Evolutionary conservation across 495 filamentous ascomycete species (phyloP), one percentile per base, ranked within the genome.

Genomic region (Penicillium salamii): DNA sequence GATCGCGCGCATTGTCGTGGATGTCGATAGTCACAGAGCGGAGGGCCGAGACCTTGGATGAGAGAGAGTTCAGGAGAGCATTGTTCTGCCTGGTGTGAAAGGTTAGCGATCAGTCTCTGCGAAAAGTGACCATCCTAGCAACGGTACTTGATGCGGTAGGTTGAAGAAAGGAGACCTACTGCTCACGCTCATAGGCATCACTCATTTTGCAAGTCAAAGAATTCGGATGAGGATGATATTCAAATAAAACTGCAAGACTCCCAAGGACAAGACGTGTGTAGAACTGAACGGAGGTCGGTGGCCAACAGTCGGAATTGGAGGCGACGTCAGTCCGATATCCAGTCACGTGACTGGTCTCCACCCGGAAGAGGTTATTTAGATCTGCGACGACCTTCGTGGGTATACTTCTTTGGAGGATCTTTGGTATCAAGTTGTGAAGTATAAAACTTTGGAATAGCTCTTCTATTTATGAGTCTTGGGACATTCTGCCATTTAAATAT

Each of bases 11-110:
- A 63, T 91, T 88, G 71, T 97, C 91, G 73, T 97, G 95, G 65
- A 98, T 98, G 72, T 97, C 89, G 36, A 97, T 83, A n/a, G 93
- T 98, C n/a, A 98, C 90, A 55, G 85, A 85, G 60, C 91, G 91
- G 43, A 98, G 80, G 28, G 90, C 89, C 36, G 88, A 88, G 24
- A 97, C 90, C 69, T 98, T 98, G 20, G 79, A 78, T 13, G 88
- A 85, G 18, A 98, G 86, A 59, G 95, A 91, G 58, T 90, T 85
- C 42, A 98, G 87, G 64, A 93, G 91, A 59, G 89, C 85, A 72
- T 96, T 96, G 74, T 98, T 98, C 72, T 98, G 93, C 68, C 83
- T 85, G 59, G 13, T 38, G 15, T 8, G 7, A 26, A n/a, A 21
- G 44, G 35, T 60, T 37, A 58, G 58, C 41, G 13, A 43, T 14